Evolutionary conservation across 305 asterid species (phyloP).

Genomic region (Solanum hybrid): DNA sequence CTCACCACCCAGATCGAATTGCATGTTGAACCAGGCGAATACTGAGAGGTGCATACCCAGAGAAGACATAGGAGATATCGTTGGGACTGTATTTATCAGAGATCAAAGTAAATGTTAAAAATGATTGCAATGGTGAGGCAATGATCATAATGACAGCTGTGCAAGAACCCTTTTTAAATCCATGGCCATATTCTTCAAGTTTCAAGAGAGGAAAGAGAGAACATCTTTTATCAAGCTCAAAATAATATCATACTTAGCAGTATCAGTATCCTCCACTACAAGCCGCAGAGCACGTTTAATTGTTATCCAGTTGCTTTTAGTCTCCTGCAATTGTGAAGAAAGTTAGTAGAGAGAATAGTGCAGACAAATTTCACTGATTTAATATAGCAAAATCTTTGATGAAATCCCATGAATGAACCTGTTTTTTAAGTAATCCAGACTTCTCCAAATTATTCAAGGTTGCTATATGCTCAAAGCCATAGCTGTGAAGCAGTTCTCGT

Average conservation of each 20-base stretch:
- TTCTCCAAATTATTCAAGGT: constrained; percentile 90
- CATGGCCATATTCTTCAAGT: not conserved
- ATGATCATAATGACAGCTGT: not conserved
- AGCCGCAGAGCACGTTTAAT: constrained; percentile 84
- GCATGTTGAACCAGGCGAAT: constrained; percentile 92
- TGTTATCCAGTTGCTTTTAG: constrained; percentile 78
- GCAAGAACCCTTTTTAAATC: not conserved
- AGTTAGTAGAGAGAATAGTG: not conserved
- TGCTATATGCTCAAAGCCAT: constrained; percentile 89
- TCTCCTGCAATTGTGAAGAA: constrained; percentile 50
- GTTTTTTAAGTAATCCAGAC: constrained; percentile 80
- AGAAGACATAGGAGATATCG: constrained; percentile 87
- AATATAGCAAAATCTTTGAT: not conserved
- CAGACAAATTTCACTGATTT: not conserved
- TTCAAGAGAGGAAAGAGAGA: not conserved
- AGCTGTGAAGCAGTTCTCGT: constrained; percentile 86
- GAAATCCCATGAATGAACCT: constrained; percentile 33
- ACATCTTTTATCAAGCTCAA: constrained; percentile 1
- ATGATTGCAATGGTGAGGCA: not conserved
- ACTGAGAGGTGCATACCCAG: constrained; percentile 98
- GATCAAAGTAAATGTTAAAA: not conserved
- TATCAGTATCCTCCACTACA: constrained; percentile 80
- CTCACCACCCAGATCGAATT: constrained; percentile 93
- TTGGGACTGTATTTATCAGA: constrained; percentile 47
- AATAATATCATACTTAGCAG: constrained; percentile 54